Conservation (phyloP, 1,284 basidiomycete genomes). For the Irpex lacteus region DNA sequence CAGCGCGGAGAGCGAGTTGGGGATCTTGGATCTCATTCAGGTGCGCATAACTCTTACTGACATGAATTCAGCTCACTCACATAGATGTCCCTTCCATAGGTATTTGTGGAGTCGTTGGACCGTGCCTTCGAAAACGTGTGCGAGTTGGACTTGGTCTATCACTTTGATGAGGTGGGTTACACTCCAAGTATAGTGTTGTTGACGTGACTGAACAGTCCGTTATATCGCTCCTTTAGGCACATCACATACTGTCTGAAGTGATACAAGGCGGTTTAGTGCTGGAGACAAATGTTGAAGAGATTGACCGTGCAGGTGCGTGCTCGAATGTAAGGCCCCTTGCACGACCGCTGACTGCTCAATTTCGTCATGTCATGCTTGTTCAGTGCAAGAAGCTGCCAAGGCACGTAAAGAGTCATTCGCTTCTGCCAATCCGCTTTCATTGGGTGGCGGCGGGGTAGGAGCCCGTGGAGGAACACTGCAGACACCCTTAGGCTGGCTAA, state of each 20-base stretch:
- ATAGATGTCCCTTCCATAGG: constrained; percentile 40
- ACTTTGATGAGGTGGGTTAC: constrained; percentile 87
- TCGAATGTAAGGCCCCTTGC: background rate
- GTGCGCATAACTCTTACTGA: constrained; percentile 40
- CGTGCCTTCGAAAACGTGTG: constrained; percentile 98
- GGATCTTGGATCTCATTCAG: constrained; percentile 96
- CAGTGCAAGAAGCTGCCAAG: constrained; percentile 67
- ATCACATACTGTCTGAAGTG: constrained; percentile 92
- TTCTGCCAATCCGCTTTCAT: constrained; percentile 73
- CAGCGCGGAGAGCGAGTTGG: constrained; percentile 92
- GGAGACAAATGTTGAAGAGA: constrained; percentile 97
- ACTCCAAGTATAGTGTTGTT: background rate
- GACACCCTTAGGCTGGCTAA: constrained; percentile 77
- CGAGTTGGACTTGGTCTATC: constrained; percentile 97
- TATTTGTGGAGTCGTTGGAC: constrained; percentile 97
- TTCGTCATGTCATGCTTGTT: background rate
- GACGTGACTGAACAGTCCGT: background rate
- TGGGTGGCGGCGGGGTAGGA: constrained; percentile 61
- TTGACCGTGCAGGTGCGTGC: constrained; percentile 67
- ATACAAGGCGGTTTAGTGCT: constrained; percentile 97
- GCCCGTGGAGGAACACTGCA: constrained; percentile 59
- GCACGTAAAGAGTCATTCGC: constrained; percentile 73
- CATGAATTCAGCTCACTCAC: background rate
- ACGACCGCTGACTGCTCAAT: background rate
- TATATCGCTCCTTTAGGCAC: constrained; percentile 54